Evolutionary conservation across 75 land plant species (phyloP), one percentile per base, ranked within the genome.

Genomic region (Cunninghamia lanceolata): DNA sequence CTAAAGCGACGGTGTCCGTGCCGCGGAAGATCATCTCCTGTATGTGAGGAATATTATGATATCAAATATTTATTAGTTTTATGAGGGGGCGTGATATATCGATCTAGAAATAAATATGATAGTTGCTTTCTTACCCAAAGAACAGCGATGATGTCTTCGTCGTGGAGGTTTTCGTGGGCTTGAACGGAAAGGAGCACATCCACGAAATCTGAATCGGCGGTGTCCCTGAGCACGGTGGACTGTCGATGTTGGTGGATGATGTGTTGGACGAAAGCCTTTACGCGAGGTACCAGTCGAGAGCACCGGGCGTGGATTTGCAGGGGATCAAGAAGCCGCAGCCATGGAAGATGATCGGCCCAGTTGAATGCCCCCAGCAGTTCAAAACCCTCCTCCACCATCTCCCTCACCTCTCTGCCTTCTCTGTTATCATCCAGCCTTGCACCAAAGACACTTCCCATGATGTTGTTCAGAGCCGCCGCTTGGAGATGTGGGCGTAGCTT

Each of bases 311-410:
- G 54, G 68, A 95, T 88, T 82, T 82, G 70, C 42, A 71, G 83
- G 1, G 93, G 91, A 70, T 95, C 96, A 63, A 89, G 85, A 9
- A 42, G 54, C n/a, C 8, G 46, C 46, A 43, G 46, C 46, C 46
- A 43, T 8, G 46, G 46, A 0, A 43, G 3, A 43, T 43, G 46
- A 43, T 43, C 46, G 46, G 46, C 46, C 46, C 46, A 43, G 46
- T 43, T 43, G 7, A 43, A 43, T 84, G 46, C 16, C 87, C 85
- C 88, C 90, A 92, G 87, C 1, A 93, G 90, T 81, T 94, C 93
- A 82, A 94, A 94, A 8, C 96, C 94, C 86, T 94, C 96, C 3
- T 89, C 43, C 15, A 94, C 93, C 93, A 94, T 90, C 14, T 66
- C 89, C 13, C 82, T 38, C 46, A 94, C 83, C 89, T 88, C 78